Evolutionary conservation across 1,284 basidiomycete species (phyloP).

Genomic region (Pseudozyma thailandica): DNA sequence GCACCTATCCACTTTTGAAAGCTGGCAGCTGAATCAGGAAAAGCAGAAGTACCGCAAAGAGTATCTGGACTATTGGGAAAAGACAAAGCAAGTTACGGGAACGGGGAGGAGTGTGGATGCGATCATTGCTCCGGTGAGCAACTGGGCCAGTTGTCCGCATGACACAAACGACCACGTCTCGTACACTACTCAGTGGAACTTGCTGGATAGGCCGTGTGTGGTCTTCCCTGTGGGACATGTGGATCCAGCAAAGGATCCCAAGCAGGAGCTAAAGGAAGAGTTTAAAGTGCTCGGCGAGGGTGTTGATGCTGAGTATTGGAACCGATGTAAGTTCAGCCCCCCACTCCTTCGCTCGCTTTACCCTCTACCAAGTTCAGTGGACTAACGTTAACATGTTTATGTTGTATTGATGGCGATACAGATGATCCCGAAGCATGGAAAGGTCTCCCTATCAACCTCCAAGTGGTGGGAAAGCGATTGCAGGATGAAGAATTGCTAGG

Average conservation of each 20-base stretch:
- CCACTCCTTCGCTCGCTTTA: no score
- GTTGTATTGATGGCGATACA: no score
- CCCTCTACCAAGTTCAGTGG: no score
- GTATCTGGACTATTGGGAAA: slow-evolving; percentile 74
- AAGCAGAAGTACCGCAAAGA: slow-evolving; percentile 70
- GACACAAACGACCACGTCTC: slow-evolving; percentile 69
- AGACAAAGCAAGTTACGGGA: slow-evolving; percentile 69
- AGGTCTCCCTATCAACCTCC: slow-evolving; percentile 76
- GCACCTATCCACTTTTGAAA: slow-evolving; percentile 70
- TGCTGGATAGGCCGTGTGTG: slow-evolving; percentile 33
- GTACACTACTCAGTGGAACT: slow-evolving; percentile 45
- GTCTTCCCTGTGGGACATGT: slow-evolving; percentile 72
- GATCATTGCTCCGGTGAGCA: slow-evolving; percentile 73
- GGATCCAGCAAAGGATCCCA: slow-evolving; percentile 72
- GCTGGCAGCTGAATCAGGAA: slow-evolving; percentile 72
- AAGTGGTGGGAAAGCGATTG: slow-evolving; percentile 75
- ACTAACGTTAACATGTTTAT: no score
- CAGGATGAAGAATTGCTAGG: slow-evolving; percentile 79
- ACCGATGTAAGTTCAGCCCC: no score
- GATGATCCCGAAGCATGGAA: slow-evolving; percentile 70
- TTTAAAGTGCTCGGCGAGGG: no score
- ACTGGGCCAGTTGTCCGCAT: slow-evolving; percentile 72
- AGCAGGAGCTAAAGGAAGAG: slow-evolving; percentile 68
- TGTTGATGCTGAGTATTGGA: no score
- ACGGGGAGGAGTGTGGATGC: slow-evolving; percentile 74